phyloP scores from a whole-genome alignment of 139 green algal species.

The Chlamydomonas incerta region DNA sequence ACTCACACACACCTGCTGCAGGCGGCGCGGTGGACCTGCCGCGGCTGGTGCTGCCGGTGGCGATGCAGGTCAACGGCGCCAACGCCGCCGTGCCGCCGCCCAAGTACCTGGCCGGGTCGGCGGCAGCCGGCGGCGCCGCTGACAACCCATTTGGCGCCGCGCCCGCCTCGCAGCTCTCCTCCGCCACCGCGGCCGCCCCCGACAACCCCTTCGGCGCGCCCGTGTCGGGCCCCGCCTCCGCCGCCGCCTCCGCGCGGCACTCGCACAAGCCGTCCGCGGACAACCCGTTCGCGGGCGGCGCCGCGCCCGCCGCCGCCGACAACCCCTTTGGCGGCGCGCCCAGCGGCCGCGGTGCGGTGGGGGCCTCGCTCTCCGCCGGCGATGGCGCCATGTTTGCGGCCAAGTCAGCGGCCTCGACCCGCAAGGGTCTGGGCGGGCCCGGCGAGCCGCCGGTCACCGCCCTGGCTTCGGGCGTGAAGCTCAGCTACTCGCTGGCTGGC shows the following conservation, averaged over 20 bases:
- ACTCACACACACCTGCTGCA: too few species aligned
- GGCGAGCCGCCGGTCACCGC: slow-evolving; percentile 5
- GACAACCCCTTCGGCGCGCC: slow-evolving; percentile 2
- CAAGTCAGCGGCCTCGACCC: too few species aligned
- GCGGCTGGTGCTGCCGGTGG: too few species aligned
- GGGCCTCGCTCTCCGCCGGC: neutral
- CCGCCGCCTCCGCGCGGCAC: neutral
- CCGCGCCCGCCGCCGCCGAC: too few species aligned
- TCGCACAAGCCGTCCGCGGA: neutral
- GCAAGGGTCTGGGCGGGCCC: neutral
- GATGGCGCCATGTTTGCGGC: slow-evolving; percentile 5
- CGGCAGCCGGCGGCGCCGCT: neutral
- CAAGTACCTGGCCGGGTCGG: too few species aligned
- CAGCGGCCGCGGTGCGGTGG: neutral
- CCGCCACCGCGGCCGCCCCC: neutral
- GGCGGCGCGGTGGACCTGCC: too few species aligned
- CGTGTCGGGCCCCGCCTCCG: too few species aligned
- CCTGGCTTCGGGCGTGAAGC: neutral
- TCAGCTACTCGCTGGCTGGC: slow-evolving; percentile 5
- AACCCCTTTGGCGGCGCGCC: neutral
- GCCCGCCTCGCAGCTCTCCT: neutral
- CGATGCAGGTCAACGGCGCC: too few species aligned
- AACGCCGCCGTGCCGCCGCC: too few species aligned
- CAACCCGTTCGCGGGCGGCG: slow-evolving; percentile 5
- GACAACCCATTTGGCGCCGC: slow-evolving; percentile 18